A percentile compares a stretch with the other conserved stretches of the same genome.
Evolutionary conservation across 2,329 filamentous ascomycete species (phyloP).

Genomic region (Fusarium penzigii): DNA sequence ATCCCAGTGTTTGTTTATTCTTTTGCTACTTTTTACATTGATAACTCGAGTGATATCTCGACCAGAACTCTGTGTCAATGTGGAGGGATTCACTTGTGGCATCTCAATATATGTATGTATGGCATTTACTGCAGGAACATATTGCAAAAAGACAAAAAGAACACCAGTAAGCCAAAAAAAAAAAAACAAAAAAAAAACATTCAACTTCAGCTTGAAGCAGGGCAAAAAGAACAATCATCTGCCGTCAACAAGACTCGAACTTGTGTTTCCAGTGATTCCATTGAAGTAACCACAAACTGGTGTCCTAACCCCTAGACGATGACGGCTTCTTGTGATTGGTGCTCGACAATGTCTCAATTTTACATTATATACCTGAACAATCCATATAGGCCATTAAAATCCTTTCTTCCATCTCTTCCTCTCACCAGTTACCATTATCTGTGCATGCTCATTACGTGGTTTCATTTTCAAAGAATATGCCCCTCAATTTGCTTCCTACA

Average conservation of each 20-base stretch:
- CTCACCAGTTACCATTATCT: neutral
- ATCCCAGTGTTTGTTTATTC: no score
- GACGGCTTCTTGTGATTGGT: conserved; percentile 18
- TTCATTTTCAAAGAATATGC: neutral
- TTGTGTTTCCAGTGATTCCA: conserved; percentile 24
- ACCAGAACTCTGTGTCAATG: no score
- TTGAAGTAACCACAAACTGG: conserved; percentile 19
- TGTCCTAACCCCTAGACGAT: conserved; percentile 30
- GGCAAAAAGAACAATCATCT: conserved; percentile 6
- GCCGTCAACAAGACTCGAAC: conserved; percentile 27
- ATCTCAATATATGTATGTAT: no score
- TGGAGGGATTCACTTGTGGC: no score
- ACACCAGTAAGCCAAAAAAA: neutral
- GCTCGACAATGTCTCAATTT: neutral
- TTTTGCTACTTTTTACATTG: no score
- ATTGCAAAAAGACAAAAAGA: neutral
- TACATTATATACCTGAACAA: neutral
- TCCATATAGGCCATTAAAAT: neutral
- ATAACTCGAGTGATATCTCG: no score
- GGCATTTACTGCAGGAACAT: no score
- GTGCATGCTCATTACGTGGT: no score
- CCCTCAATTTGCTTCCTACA: conserved; percentile 5
- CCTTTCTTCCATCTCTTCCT: neutral
- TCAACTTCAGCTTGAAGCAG: no score
- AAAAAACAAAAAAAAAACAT: neutral